Evolutionary conservation across 2,329 filamentous ascomycete genomes (phyloP), one percentile per base, ranked within the genome.

Genomic region (Phialophora macrospora): DNA sequence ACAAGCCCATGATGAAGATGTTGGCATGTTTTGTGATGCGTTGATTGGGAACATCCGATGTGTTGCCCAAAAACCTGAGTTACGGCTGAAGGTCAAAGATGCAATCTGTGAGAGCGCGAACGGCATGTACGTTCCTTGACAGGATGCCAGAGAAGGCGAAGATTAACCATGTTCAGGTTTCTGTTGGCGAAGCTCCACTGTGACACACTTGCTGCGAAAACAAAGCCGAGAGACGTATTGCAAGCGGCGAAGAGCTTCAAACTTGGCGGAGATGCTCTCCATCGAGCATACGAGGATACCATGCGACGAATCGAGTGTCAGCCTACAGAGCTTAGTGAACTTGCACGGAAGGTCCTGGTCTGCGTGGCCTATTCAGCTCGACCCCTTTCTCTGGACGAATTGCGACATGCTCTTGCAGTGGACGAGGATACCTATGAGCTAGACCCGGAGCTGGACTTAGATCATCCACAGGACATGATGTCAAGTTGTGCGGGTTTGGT

Each of bases 401-500:
- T 74, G 8, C 70, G 69, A 41, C 69, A 75, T 66, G 72, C 72
- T 3, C 44, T 72, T 30, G 70, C 64, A 7, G 66, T 74, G 34
- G 60, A 68, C 48, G 44, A 63, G 11, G 65, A 62, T 4, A 65
- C 60, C n/a, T 44, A 34, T 22, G 56, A 59, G 3, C 26, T 69
- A 48, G 59, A 68, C 17, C 54, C 63, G 38, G 59, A 66, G 32
- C 60, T 65, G 11, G 66, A 65, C n/a, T 46, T 75, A 12, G 58
- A 68, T 28, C 65, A 72, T 24, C 54, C 65, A 17, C 68, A 69
- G 7, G 34, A 61, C 1, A 64, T 81, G 1, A 63, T 81, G 0
- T 77, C 77, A 3, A 72, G 74, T 1, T 83, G 80, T 63, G 76
- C 75, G 34, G 80, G 81, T 0, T 60, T 84, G 9, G 76, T 83